Conservation (phyloP, 345 rosid genomes). For the Streptanthus diversifolius region DNA sequence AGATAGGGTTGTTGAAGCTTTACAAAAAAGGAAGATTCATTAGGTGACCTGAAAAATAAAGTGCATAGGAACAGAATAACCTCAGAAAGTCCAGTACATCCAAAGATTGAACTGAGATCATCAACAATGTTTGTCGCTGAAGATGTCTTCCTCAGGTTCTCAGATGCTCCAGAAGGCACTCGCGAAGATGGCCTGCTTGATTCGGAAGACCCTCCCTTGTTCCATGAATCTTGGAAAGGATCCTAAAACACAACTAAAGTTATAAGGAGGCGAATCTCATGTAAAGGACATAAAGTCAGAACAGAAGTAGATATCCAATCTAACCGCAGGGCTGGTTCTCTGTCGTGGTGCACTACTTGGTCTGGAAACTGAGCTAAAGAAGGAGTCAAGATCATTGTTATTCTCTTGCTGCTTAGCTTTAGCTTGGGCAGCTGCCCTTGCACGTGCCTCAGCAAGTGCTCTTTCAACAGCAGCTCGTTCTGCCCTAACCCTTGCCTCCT, state of each 20-base stretch:
- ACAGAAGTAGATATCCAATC: conserved; percentile 31
- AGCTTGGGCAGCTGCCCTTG: conserved; percentile 61
- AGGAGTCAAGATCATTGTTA: conserved; percentile 81
- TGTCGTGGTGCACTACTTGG: conserved; percentile 88
- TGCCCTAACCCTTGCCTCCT: conserved; percentile 53
- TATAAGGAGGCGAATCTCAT: conserved; percentile 2
- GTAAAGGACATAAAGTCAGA: conserved; percentile 7
- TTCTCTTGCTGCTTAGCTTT: conserved; percentile 63
- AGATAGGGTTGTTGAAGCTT: conserved; percentile 50
- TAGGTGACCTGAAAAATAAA: neutral
- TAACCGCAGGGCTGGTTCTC: conserved; percentile 61
- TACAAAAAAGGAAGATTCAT: conserved; percentile 33
- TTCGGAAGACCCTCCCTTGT: conserved; percentile 64
- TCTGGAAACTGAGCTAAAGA: conserved; percentile 68
- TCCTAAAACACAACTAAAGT: conserved; percentile 48
- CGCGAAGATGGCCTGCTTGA: conserved; percentile 37
- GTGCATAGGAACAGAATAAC: neutral
- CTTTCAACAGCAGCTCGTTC: conserved; percentile 87
- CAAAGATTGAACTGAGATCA: conserved; percentile 63
- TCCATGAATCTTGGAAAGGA: conserved; percentile 64
- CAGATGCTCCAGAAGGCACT: neutral
- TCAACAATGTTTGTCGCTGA: conserved; percentile 61
- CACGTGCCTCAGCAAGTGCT: conserved; percentile 76
- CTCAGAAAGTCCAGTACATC: conserved; percentile 47
- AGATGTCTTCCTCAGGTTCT: conserved; percentile 76